These are phyloP conservation scores for Linnemannia zychae DNA, from an alignment of 192 early-diverging fungal species.

Conservation along the genomic window DNA sequence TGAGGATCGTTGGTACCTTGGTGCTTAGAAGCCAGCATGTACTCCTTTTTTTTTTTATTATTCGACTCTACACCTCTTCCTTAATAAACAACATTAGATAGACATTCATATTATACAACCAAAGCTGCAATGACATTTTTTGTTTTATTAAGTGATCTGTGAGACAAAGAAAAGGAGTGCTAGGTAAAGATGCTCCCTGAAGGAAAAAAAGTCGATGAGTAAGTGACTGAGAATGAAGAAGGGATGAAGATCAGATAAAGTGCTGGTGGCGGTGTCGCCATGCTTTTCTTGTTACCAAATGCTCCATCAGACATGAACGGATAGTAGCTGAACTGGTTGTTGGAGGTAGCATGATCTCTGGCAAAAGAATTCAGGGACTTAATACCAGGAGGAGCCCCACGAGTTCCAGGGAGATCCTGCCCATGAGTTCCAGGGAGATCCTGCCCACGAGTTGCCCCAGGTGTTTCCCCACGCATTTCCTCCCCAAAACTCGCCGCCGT, in stretches of 20 bases:
- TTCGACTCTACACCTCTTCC: too few species aligned
- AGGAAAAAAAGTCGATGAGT: background rate
- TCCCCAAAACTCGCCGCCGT: background rate
- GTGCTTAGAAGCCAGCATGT: background rate
- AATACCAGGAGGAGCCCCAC: too few species aligned
- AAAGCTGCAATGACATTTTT: background rate
- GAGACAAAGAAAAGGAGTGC: background rate
- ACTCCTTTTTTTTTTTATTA: background rate
- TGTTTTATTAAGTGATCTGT: background rate
- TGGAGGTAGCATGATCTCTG: too few species aligned
- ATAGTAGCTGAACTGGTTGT: background rate
- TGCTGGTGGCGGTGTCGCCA: background rate
- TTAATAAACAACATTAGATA: conserved; percentile 7
- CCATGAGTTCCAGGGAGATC: background rate
- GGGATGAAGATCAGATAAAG: background rate
- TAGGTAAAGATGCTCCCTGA: background rate
- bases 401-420: background rate
- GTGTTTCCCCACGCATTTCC: background rate
- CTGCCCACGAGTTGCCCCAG: background rate
- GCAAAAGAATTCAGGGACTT: too few species aligned
- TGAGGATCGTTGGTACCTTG: conserved; percentile 60
- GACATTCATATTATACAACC: background rate
- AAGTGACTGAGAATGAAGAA: background rate
- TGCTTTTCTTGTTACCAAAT: background rate
- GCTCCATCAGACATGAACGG: background rate